Conservation (phyloP, 345 rosid species). For the Chamaenerion angustifolium region DNA sequence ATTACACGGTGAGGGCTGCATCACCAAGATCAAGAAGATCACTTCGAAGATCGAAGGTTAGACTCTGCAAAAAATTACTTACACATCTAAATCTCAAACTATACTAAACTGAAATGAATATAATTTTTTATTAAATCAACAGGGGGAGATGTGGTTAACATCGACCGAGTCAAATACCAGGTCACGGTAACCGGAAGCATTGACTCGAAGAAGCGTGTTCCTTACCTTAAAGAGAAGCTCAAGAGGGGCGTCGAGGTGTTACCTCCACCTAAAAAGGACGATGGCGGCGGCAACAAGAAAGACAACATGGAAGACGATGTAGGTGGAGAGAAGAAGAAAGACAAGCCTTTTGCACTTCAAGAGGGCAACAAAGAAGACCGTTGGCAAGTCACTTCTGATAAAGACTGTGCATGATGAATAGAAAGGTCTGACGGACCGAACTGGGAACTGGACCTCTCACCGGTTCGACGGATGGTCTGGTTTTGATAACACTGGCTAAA, state of each 20-base stretch:
- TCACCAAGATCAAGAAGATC: constrained; percentile 35
- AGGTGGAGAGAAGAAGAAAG: constrained; percentile 25
- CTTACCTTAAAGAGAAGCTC: constrained; percentile 20
- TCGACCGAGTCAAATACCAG: constrained; percentile 49
- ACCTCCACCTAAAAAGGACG: constrained; percentile 17
- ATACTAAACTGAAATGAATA: not conserved
- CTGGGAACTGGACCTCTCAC: too few relatives aligned
- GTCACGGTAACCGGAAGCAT: constrained; percentile 66
- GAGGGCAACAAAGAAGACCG: constrained; percentile 27
- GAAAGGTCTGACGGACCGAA: too few relatives aligned
- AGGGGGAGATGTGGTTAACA: constrained; percentile 50
- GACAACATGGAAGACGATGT: constrained; percentile 19
- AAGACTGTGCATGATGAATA: too few relatives aligned
- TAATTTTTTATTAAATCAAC: constrained; percentile 3
- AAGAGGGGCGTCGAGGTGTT: constrained; percentile 54
- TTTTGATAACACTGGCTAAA: too few relatives aligned
- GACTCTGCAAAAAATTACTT: not conserved
- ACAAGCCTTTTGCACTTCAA: constrained; percentile 14
- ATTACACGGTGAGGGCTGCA: constrained; percentile 68
- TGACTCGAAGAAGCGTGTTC: constrained; percentile 39
- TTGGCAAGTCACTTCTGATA: constrained; percentile 82
- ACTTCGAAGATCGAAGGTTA: constrained; percentile 34
- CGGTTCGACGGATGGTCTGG: too few relatives aligned
- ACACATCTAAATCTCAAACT: not conserved
- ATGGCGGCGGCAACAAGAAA: constrained; percentile 21